These are phyloP conservation scores for Colletotrichum godetiae DNA, from an alignment of 2,329 filamentous ascomycete genomes.

Conservation along the genomic window DNA sequence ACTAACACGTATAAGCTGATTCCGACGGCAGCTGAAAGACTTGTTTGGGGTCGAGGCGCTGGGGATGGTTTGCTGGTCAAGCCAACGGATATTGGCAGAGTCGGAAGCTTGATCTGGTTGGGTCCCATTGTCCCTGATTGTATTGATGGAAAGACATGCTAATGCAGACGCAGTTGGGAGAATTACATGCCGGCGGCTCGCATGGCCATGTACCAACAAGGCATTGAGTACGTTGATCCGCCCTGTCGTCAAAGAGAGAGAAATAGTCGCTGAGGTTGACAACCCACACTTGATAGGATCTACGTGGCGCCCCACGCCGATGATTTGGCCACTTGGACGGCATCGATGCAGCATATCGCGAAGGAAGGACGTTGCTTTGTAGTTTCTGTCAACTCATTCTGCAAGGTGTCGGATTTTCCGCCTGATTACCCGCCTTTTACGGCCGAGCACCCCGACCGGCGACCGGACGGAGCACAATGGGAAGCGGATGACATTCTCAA, in stretches of 20 bases:
- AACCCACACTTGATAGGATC: conserved; percentile 38
- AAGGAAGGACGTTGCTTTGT: conserved; percentile 57
- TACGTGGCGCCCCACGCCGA: conserved; percentile 47
- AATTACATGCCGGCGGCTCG: conserved; percentile 57
- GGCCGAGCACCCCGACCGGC: conserved; percentile 49
- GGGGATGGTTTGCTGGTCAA: conserved; percentile 52
- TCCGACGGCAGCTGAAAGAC: conserved; percentile 52
- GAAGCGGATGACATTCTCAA: conserved; percentile 50
- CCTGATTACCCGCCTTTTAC: conserved; percentile 54
- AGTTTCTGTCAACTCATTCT: conserved; percentile 53
- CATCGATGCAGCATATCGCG: conserved; percentile 57
- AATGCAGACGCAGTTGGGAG: conserved; percentile 45
- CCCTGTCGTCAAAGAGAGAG: neutral
- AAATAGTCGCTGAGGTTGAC: neutral
- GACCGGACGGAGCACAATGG: conserved; percentile 50
- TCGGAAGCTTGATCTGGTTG: conserved; percentile 52
- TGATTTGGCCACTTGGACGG: conserved; percentile 48
- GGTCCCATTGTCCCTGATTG: neutral
- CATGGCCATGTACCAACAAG: conserved; percentile 54
- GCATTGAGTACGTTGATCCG: conserved; percentile 47
- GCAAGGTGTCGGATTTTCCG: conserved; percentile 54
- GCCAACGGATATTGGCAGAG: conserved; percentile 52
- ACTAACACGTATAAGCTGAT: conserved; percentile 42
- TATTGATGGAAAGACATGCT: neutral
- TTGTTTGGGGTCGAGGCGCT: conserved; percentile 58